These are phyloP conservation scores for Xylaria palmicola DNA, from an alignment of 495 filamentous ascomycete species.

Conservation along the genomic window DNA sequence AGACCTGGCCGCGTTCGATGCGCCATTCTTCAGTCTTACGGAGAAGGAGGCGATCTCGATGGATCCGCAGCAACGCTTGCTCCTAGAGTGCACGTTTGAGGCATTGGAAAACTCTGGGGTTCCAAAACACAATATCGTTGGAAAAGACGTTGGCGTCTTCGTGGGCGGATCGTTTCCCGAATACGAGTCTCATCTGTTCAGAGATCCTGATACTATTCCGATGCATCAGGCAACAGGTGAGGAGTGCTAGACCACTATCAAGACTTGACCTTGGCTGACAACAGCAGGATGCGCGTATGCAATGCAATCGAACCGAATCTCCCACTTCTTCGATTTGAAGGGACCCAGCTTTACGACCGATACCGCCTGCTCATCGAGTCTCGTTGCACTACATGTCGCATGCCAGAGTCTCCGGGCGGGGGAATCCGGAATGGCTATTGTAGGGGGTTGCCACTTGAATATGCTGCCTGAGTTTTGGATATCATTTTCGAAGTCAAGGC, in stretches of 20 bases:
- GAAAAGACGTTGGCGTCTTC: constrained; percentile 78
- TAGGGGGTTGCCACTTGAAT: constrained; percentile 59
- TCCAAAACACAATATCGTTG: constrained; percentile 69
- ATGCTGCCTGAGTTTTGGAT: constrained; percentile 57
- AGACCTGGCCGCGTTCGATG: constrained; percentile 76
- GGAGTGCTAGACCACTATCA: constrained; percentile 49
- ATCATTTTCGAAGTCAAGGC: constrained; percentile 42
- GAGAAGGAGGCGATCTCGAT: constrained; percentile 70
- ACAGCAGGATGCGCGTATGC: constrained; percentile 50
- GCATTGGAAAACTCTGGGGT: constrained; percentile 87
- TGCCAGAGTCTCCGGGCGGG: constrained; percentile 73
- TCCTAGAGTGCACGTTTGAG: constrained; percentile 79
- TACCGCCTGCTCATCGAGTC: constrained; percentile 82
- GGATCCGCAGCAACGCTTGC: constrained; percentile 80
- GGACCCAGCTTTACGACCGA: constrained; percentile 73
- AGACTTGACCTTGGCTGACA: constrained; percentile 14
- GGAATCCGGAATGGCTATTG: constrained; percentile 49
- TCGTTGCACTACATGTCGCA: constrained; percentile 65
- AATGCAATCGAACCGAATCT: constrained; percentile 63
- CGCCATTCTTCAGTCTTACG: constrained; percentile 84
- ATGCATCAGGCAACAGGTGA: constrained; percentile 50
- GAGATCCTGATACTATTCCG: constrained; percentile 67
- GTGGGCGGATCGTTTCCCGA: constrained; percentile 85
- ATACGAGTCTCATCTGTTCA: constrained; percentile 74
- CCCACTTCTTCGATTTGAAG: constrained; percentile 57